These are phyloP conservation scores for Coemansia sp. DNA, from an alignment of 192 early-diverging fungal species.

Conservation along the genomic window DNA sequence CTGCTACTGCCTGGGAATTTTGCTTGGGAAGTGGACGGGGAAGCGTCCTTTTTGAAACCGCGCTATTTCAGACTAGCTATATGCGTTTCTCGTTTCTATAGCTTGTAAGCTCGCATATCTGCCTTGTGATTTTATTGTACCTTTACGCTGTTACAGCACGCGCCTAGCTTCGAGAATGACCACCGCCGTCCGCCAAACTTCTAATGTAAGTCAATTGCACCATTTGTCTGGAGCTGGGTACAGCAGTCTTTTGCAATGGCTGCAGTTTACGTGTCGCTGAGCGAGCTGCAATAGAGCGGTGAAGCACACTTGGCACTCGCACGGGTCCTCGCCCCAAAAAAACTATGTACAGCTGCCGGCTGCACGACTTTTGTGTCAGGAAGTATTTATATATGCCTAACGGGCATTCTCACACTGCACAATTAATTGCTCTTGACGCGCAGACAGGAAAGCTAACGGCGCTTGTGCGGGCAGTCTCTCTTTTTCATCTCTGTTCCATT, in stretches of 20 bases:
- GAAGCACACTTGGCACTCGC: background rate
- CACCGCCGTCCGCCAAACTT: conserved; percentile 26
- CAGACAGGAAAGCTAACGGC: background rate
- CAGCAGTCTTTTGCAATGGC: no score
- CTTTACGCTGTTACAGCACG: conserved; percentile 11
- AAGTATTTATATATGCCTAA: background rate
- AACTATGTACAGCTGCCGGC: background rate
- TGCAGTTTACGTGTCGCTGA: background rate
- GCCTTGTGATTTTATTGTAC: conserved; percentile 1
- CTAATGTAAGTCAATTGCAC: conserved; percentile 37
- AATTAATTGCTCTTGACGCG: conserved; percentile 10
- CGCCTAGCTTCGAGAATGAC: conserved; percentile 26
- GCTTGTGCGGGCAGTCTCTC: background rate
- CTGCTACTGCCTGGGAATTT: conserved; percentile 27
- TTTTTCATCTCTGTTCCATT: background rate
- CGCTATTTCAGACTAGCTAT: conserved; percentile 8
- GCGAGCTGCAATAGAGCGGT: background rate
- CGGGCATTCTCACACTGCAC: conserved; percentile 10
- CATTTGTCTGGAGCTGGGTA: background rate
- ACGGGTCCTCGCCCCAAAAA: background rate
- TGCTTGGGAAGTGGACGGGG: conserved; percentile 2
- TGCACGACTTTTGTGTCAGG: conserved; percentile 1
- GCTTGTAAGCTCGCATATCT: conserved; percentile 15
- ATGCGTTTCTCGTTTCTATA: conserved; percentile 7
- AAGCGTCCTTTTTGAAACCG: conserved; percentile 8